phyloP scores from a whole-genome alignment of 1,139 yeast genomes.

The Suhomyces bribrorum region DNA sequence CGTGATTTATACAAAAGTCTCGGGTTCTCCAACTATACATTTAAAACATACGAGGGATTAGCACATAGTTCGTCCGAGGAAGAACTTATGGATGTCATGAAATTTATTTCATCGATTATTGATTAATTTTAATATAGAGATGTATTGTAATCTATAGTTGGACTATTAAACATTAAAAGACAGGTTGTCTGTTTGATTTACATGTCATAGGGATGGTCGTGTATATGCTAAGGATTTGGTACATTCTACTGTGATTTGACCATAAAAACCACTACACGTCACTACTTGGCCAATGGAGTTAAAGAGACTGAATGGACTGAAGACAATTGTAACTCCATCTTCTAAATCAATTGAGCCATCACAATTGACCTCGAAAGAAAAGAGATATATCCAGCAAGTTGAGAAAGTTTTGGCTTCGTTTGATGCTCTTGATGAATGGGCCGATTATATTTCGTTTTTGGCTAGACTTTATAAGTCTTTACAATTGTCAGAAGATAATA shows the following conservation, averaged over 20 bases:
- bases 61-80: conserved; percentile 68
- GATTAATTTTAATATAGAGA: background rate
- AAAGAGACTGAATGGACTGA: background rate
- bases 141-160: too few relatives aligned
- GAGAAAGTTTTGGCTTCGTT: conserved; percentile 78
- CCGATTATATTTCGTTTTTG: conserved; percentile 92
- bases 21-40: conserved; percentile 56
- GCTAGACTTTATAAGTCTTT: conserved; percentile 76
- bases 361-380: conserved; percentile 55
- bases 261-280: background rate
- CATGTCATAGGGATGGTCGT: too few relatives aligned
- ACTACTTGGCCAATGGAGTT: background rate
- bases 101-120: conserved; percentile 41
- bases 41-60: conserved; percentile 63
- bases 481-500: conserved; percentile 32
- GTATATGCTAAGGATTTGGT: too few relatives aligned
- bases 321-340: background rate
- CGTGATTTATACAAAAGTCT: conserved; percentile 45
- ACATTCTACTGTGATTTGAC: too few relatives aligned
- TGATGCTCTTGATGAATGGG: conserved; percentile 93
- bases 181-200: too few relatives aligned
- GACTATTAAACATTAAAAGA: background rate
- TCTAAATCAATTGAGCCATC: conserved; percentile 5
- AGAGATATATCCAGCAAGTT: conserved; percentile 62
- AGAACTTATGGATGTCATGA: conserved; percentile 61